Evolutionary conservation across 352 stramenopile species (phyloP).

Genomic region (Globisporangium cystogenes): DNA sequence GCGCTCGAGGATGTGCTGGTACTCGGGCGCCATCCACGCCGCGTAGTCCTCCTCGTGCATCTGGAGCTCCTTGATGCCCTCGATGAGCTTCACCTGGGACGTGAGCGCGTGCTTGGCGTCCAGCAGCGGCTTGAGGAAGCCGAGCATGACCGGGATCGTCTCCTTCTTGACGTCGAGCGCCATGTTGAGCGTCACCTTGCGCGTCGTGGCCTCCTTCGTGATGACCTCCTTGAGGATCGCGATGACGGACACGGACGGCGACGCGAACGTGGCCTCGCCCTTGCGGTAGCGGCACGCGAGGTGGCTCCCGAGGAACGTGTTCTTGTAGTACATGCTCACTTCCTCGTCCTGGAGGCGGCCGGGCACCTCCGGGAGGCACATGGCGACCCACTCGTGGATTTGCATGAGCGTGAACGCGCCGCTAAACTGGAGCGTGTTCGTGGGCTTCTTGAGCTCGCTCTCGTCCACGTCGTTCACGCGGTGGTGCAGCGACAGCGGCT

Average conservation of each 20-base stretch:
- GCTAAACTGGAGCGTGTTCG: conserved; percentile 63
- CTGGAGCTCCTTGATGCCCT: conserved; percentile 80
- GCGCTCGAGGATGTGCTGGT: conserved; percentile 64
- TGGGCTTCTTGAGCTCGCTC: conserved; percentile 39
- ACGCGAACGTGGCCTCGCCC: conserved; percentile 66
- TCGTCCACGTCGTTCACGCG: conserved; percentile 64
- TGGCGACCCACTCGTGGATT: conserved; percentile 82
- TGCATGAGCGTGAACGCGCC: conserved; percentile 77
- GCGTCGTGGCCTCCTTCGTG: conserved; percentile 74
- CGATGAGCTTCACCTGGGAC: conserved; percentile 76
- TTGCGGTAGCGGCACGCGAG: conserved; percentile 76
- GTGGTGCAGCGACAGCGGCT: conserved; percentile 79
- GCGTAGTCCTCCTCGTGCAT: conserved; percentile 72
- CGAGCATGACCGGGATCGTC: conserved; percentile 63
- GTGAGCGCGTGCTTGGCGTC: conserved; percentile 66
- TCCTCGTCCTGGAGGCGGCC: conserved; percentile 63
- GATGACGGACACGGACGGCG: conserved; percentile 75
- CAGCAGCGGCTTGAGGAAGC: conserved; percentile 54
- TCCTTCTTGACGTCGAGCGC: conserved; percentile 79
- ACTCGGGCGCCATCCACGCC: conserved; percentile 77
- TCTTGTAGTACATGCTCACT: conserved; percentile 70
- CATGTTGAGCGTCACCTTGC: conserved; percentile 77
- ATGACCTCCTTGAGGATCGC: conserved; percentile 85
- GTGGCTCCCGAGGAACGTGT: conserved; percentile 66
- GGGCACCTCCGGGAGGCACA: conserved; percentile 76